Evolutionary conservation across 2,329 filamentous ascomycete species (phyloP).

Genomic region (Aurifilum marmelostoma): DNA sequence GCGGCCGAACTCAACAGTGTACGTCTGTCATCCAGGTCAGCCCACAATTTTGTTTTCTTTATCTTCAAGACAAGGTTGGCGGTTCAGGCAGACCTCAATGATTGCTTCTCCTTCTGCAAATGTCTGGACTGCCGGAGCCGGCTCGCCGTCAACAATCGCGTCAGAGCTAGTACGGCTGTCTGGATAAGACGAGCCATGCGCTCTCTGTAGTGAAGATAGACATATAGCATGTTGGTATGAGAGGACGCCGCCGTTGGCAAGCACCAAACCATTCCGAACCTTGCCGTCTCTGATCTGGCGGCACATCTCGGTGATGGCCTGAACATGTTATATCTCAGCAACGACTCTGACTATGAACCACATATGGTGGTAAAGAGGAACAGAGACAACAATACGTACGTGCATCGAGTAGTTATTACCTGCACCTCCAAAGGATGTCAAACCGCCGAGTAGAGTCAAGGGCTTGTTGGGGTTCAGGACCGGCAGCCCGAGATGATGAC

Average conservation of each 20-base stretch:
- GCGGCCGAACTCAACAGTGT: conserved; percentile 36
- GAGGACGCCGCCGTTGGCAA: conserved; percentile 68
- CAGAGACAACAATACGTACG: conserved; percentile 47
- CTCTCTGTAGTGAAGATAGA: conserved; percentile 51
- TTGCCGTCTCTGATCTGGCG: conserved; percentile 53
- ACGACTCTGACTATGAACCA: background rate
- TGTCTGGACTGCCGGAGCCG: conserved; percentile 2
- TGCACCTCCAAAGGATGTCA: conserved; percentile 71
- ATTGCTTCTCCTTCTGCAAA: conserved; percentile 19
- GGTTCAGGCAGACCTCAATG: conserved; percentile 13
- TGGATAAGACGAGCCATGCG: conserved; percentile 21
- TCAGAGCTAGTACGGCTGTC: conserved; percentile 16
- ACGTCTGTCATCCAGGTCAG: conserved; percentile 32
- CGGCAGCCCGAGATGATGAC: conserved; percentile 59
- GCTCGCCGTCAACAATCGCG: background rate
- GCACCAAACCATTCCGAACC: conserved; percentile 56
- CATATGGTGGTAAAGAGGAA: background rate
- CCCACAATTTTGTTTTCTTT: background rate
- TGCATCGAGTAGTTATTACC: conserved; percentile 75
- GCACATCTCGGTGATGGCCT: conserved; percentile 59
- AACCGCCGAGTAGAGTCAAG: conserved; percentile 64
- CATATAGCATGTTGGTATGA: conserved; percentile 67
- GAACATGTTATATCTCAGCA: background rate
- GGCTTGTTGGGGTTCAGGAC: conserved; percentile 50
- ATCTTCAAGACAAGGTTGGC: no score